These are phyloP conservation scores for Albophoma yamanashiensis DNA, from an alignment of 2,329 filamentous ascomycete genomes.

Conservation along the genomic window DNA sequence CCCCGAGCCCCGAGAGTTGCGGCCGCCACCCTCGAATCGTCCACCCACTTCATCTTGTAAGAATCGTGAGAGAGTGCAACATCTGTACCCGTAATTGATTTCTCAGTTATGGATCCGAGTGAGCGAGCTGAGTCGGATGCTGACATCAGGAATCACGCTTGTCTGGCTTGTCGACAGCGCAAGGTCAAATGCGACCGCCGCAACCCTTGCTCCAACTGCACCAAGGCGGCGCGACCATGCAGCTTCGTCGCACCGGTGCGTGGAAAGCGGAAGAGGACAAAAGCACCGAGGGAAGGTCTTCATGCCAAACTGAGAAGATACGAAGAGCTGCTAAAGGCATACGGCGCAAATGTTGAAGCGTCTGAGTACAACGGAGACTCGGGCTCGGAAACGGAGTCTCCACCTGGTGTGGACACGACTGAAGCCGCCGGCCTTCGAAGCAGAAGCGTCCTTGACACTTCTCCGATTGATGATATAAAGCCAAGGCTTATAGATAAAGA, in stretches of 20 bases:
- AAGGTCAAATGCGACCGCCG: background rate
- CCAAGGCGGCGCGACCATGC: background rate
- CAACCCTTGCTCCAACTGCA: background rate
- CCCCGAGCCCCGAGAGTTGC: background rate
- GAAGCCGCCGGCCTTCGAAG: background rate
- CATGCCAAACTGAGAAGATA: background rate
- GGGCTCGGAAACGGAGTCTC: background rate
- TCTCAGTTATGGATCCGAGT: background rate
- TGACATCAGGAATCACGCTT: background rate
- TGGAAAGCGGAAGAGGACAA: background rate
- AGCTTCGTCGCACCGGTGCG: background rate
- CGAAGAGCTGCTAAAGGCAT: background rate
- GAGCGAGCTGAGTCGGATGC: background rate
- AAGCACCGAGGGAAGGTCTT: background rate
- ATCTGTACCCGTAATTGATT: too few species aligned
- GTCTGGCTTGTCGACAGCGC: background rate
- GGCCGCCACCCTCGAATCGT: background rate
- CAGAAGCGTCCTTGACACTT: background rate
- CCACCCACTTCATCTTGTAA: too few species aligned
- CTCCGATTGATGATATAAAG: background rate
- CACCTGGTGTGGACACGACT: background rate
- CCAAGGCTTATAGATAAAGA: background rate
- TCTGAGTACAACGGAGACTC: background rate
- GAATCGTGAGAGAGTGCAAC: background rate
- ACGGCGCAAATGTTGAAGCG: background rate